A percentile compares a stretch with the other conserved stretches of the same genome.
phyloP scores from a whole-genome alignment of 208 protist species.

The Leishmania guyanensis region DNA sequence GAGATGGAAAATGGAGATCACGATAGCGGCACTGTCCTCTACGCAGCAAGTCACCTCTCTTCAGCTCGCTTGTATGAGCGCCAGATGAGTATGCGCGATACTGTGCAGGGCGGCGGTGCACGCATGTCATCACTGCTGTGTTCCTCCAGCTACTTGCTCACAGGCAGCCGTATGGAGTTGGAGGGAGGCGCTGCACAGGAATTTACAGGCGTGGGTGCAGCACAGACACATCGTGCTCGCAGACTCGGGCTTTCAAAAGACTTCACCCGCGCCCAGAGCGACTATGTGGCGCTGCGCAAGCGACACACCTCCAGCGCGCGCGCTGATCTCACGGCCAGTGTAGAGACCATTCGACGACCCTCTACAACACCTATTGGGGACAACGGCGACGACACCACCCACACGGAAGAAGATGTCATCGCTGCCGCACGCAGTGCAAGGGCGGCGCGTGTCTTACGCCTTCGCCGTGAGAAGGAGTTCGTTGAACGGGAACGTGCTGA shows the following conservation, averaged over 20 bases:
- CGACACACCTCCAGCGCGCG: not conserved
- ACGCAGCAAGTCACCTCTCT: not conserved
- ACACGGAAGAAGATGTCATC: not conserved
- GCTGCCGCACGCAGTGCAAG: not conserved
- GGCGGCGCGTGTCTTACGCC: not conserved
- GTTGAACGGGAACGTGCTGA: not conserved
- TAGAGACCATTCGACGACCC: not conserved
- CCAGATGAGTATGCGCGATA: not conserved
- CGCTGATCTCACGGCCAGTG: not conserved
- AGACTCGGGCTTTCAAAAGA: not conserved
- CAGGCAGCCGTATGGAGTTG: not conserved
- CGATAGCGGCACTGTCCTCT: not conserved
- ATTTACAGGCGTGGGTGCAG: not conserved
- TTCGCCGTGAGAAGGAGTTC: not conserved
- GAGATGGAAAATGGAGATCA: not conserved
- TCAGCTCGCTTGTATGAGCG: not conserved
- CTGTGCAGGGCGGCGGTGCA: not conserved
- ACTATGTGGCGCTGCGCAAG: not conserved
- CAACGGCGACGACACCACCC: not conserved
- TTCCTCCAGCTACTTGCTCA: not conserved
- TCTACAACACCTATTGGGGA: not conserved
- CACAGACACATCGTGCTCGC: not conserved
- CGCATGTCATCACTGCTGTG: not conserved
- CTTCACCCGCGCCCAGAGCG: not conserved
- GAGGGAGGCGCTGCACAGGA: not conserved